Evolutionary conservation across 2,329 filamentous ascomycete species (phyloP), one percentile per base, ranked within the genome.

Genomic region (Aspergillus hiratsukae): DNA sequence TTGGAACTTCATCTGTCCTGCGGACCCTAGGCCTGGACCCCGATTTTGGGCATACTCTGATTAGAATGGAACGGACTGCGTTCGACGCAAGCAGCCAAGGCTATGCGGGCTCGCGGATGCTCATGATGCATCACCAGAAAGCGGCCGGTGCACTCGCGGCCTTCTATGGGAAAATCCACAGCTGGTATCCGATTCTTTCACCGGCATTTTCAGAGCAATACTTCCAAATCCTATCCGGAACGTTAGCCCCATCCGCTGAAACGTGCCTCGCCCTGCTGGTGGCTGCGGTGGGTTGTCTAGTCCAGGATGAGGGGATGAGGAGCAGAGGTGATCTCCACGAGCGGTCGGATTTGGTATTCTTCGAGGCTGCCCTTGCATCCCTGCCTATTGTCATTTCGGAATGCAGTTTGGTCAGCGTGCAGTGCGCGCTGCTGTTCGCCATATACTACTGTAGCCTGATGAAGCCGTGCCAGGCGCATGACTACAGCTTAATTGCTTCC

Each of bases 381-480:
- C 48, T 71, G 0, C 62, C 67, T 6, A 48, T 56, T 23, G 60
- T 69, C 29, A 27, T 66, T 49, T 52, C 64, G 1, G 65, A 69
- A 28, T 63, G 59, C 43, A 65, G 59, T 51, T 50, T 69, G 11
- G 55, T 49, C 6, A 64, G 60, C 43, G 60, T 68, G 9, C 67
- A 69, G 54, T 67, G 64, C 46, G 54, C 68, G 11, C 25, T 71
- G 9, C 56, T 68, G 4, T 49, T 68, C 17, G 61, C 61, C 35
- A 56, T 69, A 48, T 69, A 71, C 58, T 66, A 71, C 49, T 61
- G 61, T 54, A 66, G 60, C 45, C 55, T 67, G 9, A 54, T 59
- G 9, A 65, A 61, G 45, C 68, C 67, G 11, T 67, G 65, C 45
- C 66, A 71, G 49, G 68, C 68, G 1, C 63, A 69, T 55, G 67